These are phyloP conservation scores for Solanum chmielewskii DNA, from an alignment of 257 asterid species.

Conservation along the genomic window DNA sequence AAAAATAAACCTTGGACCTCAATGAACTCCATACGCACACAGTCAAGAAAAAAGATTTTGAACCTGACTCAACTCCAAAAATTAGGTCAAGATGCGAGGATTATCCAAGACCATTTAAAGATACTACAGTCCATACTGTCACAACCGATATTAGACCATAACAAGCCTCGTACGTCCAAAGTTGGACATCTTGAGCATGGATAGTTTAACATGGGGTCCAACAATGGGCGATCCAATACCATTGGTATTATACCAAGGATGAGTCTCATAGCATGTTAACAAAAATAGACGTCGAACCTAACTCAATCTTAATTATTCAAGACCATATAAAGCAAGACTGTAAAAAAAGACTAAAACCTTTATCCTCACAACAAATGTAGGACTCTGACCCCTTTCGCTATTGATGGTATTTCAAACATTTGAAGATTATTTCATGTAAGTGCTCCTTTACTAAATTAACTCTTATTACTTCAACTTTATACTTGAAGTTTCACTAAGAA, in stretches of 20 bases:
- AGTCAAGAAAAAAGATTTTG: neutral
- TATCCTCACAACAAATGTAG: neutral
- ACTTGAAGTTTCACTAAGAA: neutral
- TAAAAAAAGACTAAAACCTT: neutral
- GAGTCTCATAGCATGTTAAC: neutral
- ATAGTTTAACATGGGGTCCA: neutral
- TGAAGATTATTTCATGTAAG: neutral
- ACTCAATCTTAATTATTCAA: neutral
- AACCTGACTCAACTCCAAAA: neutral
- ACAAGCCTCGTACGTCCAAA: neutral
- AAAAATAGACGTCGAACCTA: neutral
- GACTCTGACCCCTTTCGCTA: neutral
- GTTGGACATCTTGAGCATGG: neutral
- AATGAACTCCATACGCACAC: neutral
- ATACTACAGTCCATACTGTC: neutral
- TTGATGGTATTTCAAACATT: neutral
- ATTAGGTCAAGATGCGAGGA: neutral
- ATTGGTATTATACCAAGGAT: neutral
- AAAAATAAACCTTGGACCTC: neutral
- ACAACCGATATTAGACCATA: neutral
- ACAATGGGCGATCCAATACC: neutral
- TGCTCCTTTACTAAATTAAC: neutral
- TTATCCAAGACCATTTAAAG: neutral
- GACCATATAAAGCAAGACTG: neutral
- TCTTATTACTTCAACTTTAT: neutral